Conservation (phyloP, 1,284 basidiomycete species). For the Austroboletus novae-zelandiae region DNA sequence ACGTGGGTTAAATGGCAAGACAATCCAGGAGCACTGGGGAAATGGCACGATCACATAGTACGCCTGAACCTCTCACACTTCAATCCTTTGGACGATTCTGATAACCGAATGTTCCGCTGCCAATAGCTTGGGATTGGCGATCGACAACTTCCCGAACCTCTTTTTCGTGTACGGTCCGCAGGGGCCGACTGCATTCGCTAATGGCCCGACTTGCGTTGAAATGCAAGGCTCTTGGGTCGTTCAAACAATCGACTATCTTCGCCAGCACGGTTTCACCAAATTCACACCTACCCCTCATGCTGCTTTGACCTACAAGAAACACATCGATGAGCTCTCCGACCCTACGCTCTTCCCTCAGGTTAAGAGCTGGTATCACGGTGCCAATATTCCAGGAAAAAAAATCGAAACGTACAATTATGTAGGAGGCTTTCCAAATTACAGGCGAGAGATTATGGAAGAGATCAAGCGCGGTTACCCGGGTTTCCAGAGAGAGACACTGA, state of each 20-base stretch:
- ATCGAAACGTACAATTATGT: slow-evolving; percentile 14
- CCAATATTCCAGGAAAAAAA: slow-evolving; percentile 16
- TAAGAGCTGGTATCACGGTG: slow-evolving; percentile 4
- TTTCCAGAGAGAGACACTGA: slow-evolving; percentile 11
- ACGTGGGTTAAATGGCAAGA: slow-evolving; percentile 12
- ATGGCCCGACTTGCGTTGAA: slow-evolving; percentile 9
- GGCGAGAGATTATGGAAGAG: slow-evolving; percentile 13
- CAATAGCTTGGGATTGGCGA: slow-evolving; percentile 15
- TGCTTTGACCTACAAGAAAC: slow-evolving; percentile 10
- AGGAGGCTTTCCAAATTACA: slow-evolving; percentile 8
- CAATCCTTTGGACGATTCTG: neutral
- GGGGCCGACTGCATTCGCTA: slow-evolving; percentile 13
- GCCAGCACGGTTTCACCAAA: slow-evolving; percentile 13
- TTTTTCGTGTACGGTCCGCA: slow-evolving; percentile 20
- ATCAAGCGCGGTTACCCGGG: slow-evolving; percentile 11
- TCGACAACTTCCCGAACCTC: slow-evolving; percentile 23
- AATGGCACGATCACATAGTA: slow-evolving; percentile 19
- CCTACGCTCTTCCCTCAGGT: slow-evolving; percentile 10
- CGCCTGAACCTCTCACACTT: neutral
- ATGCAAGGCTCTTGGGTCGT: slow-evolving; percentile 13
- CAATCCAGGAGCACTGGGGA: slow-evolving; percentile 18
- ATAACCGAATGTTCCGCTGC: neutral
- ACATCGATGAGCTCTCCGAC: neutral
- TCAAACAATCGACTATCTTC: slow-evolving; percentile 15
- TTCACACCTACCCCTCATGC: slow-evolving; percentile 13